Conservation (phyloP, 257 asterid genomes). For the Solanum raphanifolium region DNA sequence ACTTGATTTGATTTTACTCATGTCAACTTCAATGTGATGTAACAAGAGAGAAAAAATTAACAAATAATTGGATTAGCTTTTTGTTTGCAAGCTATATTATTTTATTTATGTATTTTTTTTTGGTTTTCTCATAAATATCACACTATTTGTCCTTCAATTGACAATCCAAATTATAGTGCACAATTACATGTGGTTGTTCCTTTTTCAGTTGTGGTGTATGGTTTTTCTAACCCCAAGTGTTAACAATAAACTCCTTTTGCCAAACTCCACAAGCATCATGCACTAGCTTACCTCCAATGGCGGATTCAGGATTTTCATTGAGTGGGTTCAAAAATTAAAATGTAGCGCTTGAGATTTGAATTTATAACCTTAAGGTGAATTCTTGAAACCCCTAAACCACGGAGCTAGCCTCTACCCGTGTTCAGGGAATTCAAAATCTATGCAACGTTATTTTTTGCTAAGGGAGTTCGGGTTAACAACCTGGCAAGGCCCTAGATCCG, state of each 20-base stretch:
- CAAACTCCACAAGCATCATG: no score
- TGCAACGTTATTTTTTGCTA: no score
- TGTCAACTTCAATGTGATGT: conserved; percentile 17
- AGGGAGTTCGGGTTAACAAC: not conserved
- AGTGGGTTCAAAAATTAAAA: no score
- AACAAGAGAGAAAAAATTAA: not conserved
- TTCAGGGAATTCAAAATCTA: not conserved
- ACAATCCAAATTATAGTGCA: not conserved
- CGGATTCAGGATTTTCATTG: no score
- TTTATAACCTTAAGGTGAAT: not conserved
- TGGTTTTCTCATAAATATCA: not conserved
- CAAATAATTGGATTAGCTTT: conserved; percentile 7
- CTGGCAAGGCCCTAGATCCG: not conserved
- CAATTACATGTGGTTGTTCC: not conserved
- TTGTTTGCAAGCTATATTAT: not conserved
- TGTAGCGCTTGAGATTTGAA: not conserved
- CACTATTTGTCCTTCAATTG: not conserved
- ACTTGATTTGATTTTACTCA: not conserved
- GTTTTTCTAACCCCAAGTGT: no score
- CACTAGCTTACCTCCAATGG: no score
- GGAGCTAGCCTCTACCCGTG: not conserved
- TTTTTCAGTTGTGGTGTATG: not conserved
- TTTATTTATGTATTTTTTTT: not conserved
- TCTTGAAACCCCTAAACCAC: not conserved
- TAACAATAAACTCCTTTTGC: no score